phyloP scores from a whole-genome alignment of 2,329 filamentous ascomycete genomes.

The Trichoderma brevicompactum region DNA sequence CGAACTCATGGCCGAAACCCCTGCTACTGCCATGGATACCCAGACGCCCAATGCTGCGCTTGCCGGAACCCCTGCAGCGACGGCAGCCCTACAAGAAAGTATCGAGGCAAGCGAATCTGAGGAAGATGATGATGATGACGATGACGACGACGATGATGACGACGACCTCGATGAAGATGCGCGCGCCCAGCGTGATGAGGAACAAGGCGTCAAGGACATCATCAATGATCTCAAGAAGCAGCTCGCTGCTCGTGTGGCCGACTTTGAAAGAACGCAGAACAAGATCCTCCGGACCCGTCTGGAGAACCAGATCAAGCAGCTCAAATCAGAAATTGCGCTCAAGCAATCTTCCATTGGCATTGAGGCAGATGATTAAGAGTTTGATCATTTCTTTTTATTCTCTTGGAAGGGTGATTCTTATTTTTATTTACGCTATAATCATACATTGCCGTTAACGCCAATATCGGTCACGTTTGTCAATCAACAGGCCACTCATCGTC shows the following conservation, averaged over 20 bases:
- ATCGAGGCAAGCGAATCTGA: constrained; percentile 49
- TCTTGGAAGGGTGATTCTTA: neutral
- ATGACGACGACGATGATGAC: constrained; percentile 49
- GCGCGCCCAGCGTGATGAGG: constrained; percentile 53
- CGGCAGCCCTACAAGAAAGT: constrained; percentile 46
- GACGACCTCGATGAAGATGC: constrained; percentile 60
- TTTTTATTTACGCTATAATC: neutral
- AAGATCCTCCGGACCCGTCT: constrained; percentile 56
- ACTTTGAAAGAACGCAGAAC: constrained; percentile 50
- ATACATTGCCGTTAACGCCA: neutral
- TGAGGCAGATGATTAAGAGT: constrained; percentile 43
- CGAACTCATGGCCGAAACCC: constrained; percentile 47
- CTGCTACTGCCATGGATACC: constrained; percentile 49
- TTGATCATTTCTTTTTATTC: neutral
- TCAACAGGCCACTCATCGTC: too few species aligned
- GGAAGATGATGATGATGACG: constrained; percentile 51
- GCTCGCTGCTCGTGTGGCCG: constrained; percentile 50
- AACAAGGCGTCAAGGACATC: constrained; percentile 60
- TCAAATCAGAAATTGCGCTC: constrained; percentile 51
- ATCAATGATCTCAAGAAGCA: constrained; percentile 58
- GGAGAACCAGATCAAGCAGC: constrained; percentile 54
- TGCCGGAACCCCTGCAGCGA: constrained; percentile 50
- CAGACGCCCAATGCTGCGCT: constrained; percentile 53
- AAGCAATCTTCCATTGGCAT: constrained; percentile 52
- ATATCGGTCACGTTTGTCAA: neutral